Evolutionary conservation across 306 rosid genomes (phyloP), one percentile per base, ranked within the genome.

Genomic region (Pyrus betulifolia): DNA sequence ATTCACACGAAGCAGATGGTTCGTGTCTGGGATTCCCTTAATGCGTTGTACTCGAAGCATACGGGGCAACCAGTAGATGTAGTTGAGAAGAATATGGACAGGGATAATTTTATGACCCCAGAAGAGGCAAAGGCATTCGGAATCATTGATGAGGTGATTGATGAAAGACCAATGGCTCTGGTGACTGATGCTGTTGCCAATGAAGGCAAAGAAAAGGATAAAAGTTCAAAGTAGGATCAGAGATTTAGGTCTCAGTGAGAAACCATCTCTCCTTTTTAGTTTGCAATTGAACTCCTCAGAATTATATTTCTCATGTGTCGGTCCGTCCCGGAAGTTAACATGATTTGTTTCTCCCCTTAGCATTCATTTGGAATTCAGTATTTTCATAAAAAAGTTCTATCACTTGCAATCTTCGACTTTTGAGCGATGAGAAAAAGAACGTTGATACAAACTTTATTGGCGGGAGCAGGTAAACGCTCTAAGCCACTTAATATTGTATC

Each of bases 1-100:
- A 92, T 95, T 78, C 97, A 95, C 82, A 89, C 99, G 4, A 91
- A 95, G 84, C 99, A 95, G 85, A 92, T 95, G 69, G 90, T 89
- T 72, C 89, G 93, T 28, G 59, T 95, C 62, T 92, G 96, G 97
- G 96, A 95, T 83, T 63, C 89, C 6, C 76, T 95, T 59, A 95
- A 95, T 81, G 91, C 81, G 6, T 79, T 95, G 77, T 95, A 92
- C 69, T 40, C 83, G 30, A 91, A 88, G 85, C 99, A 92, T 72
- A 95, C 97, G 0, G 93, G 97, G 60, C 93, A 95, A 71, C 0
- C 89, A 0, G 11, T 90, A 30, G 96, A 92, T 11, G 23, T 81
- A 28, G 75, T 95, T 63, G 83, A 92, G 80, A 86, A 86, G 84
- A 87, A 95, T 69, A 95, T 95, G 97, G 97, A 95, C 60, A 84